Base-by-base conservation (phyloP, 805 yeast genomes). In the Brettanomyces custersianus region DNA sequence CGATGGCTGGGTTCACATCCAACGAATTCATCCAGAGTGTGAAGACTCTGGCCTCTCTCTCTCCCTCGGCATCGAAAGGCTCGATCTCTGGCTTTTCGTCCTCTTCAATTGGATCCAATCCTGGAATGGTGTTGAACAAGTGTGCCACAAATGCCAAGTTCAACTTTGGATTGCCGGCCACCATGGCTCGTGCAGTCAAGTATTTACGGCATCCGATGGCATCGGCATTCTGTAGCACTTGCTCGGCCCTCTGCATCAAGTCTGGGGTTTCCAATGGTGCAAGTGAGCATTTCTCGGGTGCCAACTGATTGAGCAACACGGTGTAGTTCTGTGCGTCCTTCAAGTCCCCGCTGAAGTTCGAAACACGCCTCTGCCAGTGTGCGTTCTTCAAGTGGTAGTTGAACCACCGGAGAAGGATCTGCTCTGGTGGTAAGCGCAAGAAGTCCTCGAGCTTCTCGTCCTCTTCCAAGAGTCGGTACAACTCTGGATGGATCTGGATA, bases 51-150 rank as follows among this genome's bases (percentile, higher is more conserved):
- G 98, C 98, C 65, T 92, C 98, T 65, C 98, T 83, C 65, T 92
- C 98, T 44, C 98, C 98, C 64, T 92, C 98, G 19, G 98, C 98
- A 57, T 92, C 98, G 53, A 92, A 92, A 48, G 86, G 97, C 65
- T 92, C 98, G 48, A 92, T 85, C 56, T 88, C 97, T 20, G 92
- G 84, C 49, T 78, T 81, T 59, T 90, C 96, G 40, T 66, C 69
- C 62, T 88, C 97, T 54, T 85, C 94, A 45, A 90, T 74, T 40
- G 97, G 97, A 41, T 88, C 97, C 45, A 92, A 72, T 34, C 98
- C 97, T 33, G 98, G 98, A 55, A 85, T 78, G 5, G 95, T 90
- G 66, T 92, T 92, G 71, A 92, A 92, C 56, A 92, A 68, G 57
- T 92, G 94, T 29, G 98, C 98, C 40, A 92, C 96, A 59, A 92